These are phyloP conservation scores for Neoboletus magnificus DNA, from an alignment of 768 basidiomycete species.

Conservation along the genomic window DNA sequence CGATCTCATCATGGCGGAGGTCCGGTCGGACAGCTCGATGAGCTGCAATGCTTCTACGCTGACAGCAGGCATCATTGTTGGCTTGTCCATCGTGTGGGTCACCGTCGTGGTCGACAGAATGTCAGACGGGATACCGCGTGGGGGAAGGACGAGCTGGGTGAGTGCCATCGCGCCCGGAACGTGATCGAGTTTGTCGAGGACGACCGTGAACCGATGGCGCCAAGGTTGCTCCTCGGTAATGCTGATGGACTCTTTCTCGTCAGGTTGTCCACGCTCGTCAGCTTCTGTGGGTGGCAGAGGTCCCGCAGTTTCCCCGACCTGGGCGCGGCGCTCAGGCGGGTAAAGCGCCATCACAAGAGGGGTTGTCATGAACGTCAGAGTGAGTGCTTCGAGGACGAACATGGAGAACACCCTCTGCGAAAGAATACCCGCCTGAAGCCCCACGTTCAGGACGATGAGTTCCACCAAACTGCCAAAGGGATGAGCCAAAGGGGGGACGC, in stretches of 20 bases:
- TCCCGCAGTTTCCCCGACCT: constrained; percentile 33
- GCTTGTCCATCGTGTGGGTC: not conserved
- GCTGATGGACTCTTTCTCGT: constrained; percentile 5
- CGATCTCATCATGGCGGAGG: constrained; percentile 61
- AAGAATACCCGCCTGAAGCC: constrained; percentile 76
- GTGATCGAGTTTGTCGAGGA: constrained; percentile 89
- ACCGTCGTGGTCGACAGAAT: constrained; percentile 11
- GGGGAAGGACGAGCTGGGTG: constrained; percentile 70
- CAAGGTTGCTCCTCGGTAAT: constrained; percentile 25
- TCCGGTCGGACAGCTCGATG: constrained; percentile 74
- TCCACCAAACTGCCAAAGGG: constrained; percentile 67
- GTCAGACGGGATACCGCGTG: constrained; percentile 8
- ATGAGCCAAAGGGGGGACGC: not conserved
- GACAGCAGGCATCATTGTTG: constrained; percentile 30
- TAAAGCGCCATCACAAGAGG: constrained; percentile 68
- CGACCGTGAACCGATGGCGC: constrained; percentile 72
- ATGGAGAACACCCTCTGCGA: constrained; percentile 81
- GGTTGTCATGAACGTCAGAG: constrained; percentile 84
- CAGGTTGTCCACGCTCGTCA: constrained; percentile 29
- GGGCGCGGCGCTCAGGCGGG: constrained; percentile 57
- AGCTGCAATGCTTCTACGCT: constrained; percentile 77
- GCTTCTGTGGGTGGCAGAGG: constrained; percentile 23
- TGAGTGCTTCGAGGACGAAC: constrained; percentile 85
- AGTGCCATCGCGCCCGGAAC: constrained; percentile 82
- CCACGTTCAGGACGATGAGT: constrained; percentile 94